Base-by-base conservation (phyloP, 2,329 filamentous ascomycete genomes). In the Clathrospora elynae region DNA sequence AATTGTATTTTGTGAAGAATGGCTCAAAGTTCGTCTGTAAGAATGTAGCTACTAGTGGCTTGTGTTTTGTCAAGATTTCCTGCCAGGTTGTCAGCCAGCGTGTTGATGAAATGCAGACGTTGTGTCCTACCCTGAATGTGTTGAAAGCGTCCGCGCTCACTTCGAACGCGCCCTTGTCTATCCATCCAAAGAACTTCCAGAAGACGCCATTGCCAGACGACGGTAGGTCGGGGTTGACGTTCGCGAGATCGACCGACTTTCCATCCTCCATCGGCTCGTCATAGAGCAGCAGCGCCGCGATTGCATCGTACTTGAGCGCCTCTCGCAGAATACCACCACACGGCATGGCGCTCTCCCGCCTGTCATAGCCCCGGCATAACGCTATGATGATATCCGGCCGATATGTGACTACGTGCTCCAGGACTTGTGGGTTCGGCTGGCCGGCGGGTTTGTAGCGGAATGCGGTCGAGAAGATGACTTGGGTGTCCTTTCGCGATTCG, bases 121-220 rank as follows among this genome's bases (percentile, higher is more conserved):
- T 16, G 3, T 16, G 12, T 13, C 54, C 13, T 79, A 96, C 89
- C 69, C 92, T 82, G 72, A 99, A 99, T 4, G 92, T 97, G 45
- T 91, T 96, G 70, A 99, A 99, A 1, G 93, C 92, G 76, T 99
- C 93, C 20, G 93, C 92, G 61, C 90, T 91, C 55, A 97, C 89
- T 75, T 99, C 93, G 64, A 99, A 99, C 19, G 88, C 91, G 58
- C 90, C 90, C 72, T 90, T 90, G 73, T 97, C 91, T 61, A 99
- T 95, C 90, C 92, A 99, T 49, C 87, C 84, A 66, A 99, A 97
- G 73, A 97, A 97, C 32, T 83, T 86, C 93, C 93, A 99, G 69
- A 99, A 96, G 2, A 96, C 84, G 3, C 92, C 92, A 30, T 84
- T 80, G 9, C 91, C 91, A 32, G 81, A 86, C 59, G 93, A 87